Percentiles rank a stretch among this genome's conserved stretches.
These are phyloP conservation scores for Nothophaeocryptopus gaeumannii DNA, from an alignment of 2,329 filamentous ascomycete species.

Conservation along the genomic window DNA sequence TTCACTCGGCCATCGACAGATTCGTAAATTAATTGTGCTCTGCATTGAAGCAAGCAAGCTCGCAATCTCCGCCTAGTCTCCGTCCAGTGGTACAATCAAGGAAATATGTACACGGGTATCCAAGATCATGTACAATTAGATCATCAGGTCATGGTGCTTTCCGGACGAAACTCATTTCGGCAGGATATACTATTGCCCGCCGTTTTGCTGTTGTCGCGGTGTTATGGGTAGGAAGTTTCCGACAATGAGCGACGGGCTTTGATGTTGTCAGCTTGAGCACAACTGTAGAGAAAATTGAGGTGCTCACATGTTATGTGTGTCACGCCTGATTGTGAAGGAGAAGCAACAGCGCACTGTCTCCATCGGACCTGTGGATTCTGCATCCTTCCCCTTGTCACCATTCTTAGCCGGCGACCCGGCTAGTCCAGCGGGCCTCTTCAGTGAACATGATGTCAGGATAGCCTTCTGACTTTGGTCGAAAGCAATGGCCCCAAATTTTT, in stretches of 20 bases:
- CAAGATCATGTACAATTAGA: too few relatives aligned
- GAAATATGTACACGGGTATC: too few relatives aligned
- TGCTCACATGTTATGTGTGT: slow-evolving; percentile 92
- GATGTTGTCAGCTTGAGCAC: slow-evolving; percentile 34
- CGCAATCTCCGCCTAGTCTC: too few relatives aligned
- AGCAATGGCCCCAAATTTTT: slow-evolving; percentile 96
- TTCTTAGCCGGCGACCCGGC: slow-evolving; percentile 43
- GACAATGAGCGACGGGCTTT: slow-evolving; percentile 86
- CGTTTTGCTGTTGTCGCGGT: slow-evolving; percentile 15
- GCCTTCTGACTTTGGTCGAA: slow-evolving; percentile 94
- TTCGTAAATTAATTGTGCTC: too few relatives aligned
- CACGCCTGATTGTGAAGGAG: slow-evolving; percentile 91
- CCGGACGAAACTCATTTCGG: not conserved
- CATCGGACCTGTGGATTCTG: slow-evolving; percentile 50
- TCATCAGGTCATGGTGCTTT: not conserved
- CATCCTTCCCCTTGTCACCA: slow-evolving; percentile 27
- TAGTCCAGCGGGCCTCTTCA: slow-evolving; percentile 69
- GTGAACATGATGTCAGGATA: slow-evolving; percentile 84
- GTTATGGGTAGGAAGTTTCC: slow-evolving; percentile 91
- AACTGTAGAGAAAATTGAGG: not conserved
- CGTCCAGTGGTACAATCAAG: too few relatives aligned
- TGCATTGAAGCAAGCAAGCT: too few relatives aligned
- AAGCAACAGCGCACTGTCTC: slow-evolving; percentile 85
- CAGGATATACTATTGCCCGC: slow-evolving; percentile 14
- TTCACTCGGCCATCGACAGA: too few relatives aligned